Conservation (phyloP, 148 eudicot species). For the Fallopia convolvulus region DNA sequence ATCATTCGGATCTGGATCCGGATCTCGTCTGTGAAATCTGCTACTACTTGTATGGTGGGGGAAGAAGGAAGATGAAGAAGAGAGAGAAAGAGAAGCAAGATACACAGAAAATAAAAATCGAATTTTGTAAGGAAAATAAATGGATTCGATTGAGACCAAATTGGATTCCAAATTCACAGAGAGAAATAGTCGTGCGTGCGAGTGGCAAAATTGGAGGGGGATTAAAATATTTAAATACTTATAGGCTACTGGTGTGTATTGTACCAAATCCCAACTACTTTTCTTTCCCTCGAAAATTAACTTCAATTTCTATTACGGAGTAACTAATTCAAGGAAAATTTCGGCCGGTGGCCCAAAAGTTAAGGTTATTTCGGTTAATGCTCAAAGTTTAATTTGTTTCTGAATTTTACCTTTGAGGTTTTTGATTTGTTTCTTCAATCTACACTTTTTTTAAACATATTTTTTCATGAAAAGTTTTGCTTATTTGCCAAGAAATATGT, state of each 20-base stretch:
- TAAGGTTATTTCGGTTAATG: too few species aligned
- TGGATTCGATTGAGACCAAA: conserved; percentile 4
- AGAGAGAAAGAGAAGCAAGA: background rate
- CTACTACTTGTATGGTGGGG: background rate
- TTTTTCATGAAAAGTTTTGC: too few species aligned
- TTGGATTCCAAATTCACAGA: background rate
- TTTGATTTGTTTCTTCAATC: too few species aligned
- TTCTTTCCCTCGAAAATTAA: background rate
- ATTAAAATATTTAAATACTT: background rate
- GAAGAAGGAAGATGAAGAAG: background rate
- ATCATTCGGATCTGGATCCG: conserved; percentile 10
- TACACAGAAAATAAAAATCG: background rate
- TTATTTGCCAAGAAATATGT: too few species aligned
- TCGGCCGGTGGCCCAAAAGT: background rate
- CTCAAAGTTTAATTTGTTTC: too few species aligned
- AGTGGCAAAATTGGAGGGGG: background rate
- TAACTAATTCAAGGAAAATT: background rate
- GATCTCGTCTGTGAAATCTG: background rate
- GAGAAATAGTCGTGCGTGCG: background rate
- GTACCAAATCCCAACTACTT: conserved; percentile 3
- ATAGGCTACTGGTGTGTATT: background rate
- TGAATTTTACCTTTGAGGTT: too few species aligned
- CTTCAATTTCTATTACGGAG: background rate
- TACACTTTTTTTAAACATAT: too few species aligned
- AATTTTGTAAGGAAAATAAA: background rate